phyloP scores from a whole-genome alignment of 345 rosid genomes.

The Corymbia maculata region DNA sequence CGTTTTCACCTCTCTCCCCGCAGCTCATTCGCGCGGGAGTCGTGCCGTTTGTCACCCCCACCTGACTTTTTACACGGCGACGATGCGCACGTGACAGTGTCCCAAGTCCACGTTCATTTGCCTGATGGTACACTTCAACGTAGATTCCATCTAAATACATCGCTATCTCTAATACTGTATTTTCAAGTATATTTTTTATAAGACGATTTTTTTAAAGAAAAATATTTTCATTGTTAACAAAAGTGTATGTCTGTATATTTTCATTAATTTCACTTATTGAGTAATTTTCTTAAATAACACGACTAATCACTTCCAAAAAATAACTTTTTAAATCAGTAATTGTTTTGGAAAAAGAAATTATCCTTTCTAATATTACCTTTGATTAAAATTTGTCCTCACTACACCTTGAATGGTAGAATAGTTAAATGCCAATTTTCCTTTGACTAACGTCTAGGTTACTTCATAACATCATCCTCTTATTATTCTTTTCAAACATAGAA shows the following conservation, averaged over 20 bases:
- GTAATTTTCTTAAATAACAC: neutral
- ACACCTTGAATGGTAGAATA: accelerated
- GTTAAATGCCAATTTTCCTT: too few species aligned
- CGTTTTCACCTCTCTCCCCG: neutral
- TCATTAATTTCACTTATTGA: accelerated
- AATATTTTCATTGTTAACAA: neutral
- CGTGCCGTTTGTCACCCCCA: accelerated
- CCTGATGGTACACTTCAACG: neutral
- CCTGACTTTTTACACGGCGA: neutral
- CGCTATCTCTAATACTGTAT: neutral
- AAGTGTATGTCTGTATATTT: accelerated
- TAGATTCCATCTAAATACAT: neutral
- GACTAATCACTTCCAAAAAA: neutral
- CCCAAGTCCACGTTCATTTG: neutral
- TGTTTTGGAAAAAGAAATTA: accelerated
- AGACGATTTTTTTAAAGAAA: accelerated
- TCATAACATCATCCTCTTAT: accelerated
- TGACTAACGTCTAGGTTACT: accelerated
- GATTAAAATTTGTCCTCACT: too few species aligned
- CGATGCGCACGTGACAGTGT: neutral
- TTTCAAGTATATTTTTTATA: too few species aligned
- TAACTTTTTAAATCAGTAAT: neutral
- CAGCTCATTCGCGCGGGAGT: neutral
- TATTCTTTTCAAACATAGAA: accelerated
- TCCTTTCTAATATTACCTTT: too few species aligned